Evolutionary conservation across 1,284 basidiomycete species (phyloP).

Genomic region (Microbotryum lychnidis-dioicae): DNA sequence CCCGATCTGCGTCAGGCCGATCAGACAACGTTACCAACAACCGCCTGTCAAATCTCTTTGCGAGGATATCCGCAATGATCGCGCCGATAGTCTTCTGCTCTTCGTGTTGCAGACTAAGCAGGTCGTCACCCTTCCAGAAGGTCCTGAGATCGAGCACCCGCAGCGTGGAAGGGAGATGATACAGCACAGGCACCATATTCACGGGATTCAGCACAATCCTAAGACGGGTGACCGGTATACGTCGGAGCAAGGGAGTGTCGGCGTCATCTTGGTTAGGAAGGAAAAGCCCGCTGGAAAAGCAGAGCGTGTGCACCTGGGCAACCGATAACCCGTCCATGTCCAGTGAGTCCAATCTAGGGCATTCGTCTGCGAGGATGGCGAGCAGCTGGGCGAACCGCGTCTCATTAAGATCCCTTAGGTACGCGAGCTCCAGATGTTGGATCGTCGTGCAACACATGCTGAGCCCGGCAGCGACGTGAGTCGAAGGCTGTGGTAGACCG

Average conservation of each 20-base stretch:
- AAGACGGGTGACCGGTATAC: neutral
- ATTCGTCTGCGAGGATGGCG: neutral
- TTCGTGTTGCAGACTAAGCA: too few species aligned
- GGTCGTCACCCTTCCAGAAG: too few species aligned
- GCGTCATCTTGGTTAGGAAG: neutral
- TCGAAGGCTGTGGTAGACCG: slow-evolving; percentile 21
- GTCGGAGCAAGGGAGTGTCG: neutral
- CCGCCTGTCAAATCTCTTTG: too few species aligned
- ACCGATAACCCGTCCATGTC: neutral
- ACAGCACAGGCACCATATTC: neutral
- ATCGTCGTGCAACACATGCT: neutral
- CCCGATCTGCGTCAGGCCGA: too few species aligned
- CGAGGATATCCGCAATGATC: too few species aligned
- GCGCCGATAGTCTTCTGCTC: too few species aligned
- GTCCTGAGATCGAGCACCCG: neutral
- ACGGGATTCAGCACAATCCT: neutral
- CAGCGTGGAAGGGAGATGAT: neutral
- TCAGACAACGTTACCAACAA: too few species aligned
- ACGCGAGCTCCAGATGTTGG: slow-evolving; percentile 14
- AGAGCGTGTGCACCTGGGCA: neutral
- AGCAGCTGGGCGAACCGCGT: neutral
- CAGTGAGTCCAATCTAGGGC: neutral
- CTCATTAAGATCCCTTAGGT: slow-evolving; percentile 14
- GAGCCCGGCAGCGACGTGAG: slow-evolving; percentile 18
- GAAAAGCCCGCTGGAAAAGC: neutral